Base-by-base conservation (phyloP, 2,329 filamentous ascomycete genomes). In the Diaporthe sp. region DNA sequence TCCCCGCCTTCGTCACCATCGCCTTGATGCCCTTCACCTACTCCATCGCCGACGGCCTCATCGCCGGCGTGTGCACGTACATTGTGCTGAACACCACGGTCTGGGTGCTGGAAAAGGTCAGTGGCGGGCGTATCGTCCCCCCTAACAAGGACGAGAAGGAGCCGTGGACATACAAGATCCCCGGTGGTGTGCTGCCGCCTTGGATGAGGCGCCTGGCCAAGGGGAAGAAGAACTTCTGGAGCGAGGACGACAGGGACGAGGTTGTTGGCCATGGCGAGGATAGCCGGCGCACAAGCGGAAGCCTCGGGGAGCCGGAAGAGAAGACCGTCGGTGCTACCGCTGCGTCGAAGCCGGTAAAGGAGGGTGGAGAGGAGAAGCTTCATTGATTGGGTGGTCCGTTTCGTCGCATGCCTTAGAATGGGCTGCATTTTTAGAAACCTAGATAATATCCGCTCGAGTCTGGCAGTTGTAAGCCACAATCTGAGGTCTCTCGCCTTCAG, bases 21-120 rank as follows among this genome's bases (percentile, higher is more conserved):
- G 91, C 92, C 74, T 86, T 96, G 76, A 97, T 98, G 95, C 95
- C 95, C 0, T 97, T 97, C 85, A 95, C 94, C 1, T 98, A 97
- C 87, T 94, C 92, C 55, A 97, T 97, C 80, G 94, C 95, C 17
- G 94, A 97, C 81, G 95, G 95, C 65, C 88, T 98, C 22, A 97
- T 97, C 79, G 94, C 90, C 1, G 94, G 95, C 71, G 93, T 97
- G 80, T 88, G 93, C 80, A 91, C 91, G 53, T 97, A 97, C 84
- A 92, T 93, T 59, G 81, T 94, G 77, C 89, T 98, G 84, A 97
- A 98, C 84, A 90, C 88, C 0, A 81, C 89, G 17, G 92, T 94
- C 17, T 96, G 90, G 90, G 74, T 94, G 65, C 84, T 97, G 78
- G 92, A 94, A 83, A 88, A 91, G 81, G 84, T 85, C 4, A 93